phyloP scores from a whole-genome alignment of 306 rosid species.

The Geum urbanum region DNA sequence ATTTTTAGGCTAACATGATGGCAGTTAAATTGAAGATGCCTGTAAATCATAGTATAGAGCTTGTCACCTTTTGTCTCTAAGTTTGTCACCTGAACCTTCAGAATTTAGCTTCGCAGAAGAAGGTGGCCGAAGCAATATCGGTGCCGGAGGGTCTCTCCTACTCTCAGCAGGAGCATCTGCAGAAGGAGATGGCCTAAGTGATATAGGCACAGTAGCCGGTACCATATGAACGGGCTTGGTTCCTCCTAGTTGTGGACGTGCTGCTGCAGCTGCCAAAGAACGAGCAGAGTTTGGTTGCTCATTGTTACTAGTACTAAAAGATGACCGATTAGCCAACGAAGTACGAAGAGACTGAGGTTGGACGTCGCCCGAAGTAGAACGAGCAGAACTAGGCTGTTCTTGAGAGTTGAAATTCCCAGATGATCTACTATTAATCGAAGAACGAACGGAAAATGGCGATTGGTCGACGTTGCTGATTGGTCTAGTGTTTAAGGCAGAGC shows the following conservation, averaged over 20 bases:
- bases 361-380: slow-evolving; percentile 9
- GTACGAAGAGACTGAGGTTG: slow-evolving; percentile 59
- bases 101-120: slow-evolving; percentile 22
- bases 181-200: slow-evolving; percentile 56
- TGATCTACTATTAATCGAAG: background rate
- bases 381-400: slow-evolving; percentile 26
- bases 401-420: background rate
- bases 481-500: background rate
- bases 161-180: slow-evolving; percentile 37
- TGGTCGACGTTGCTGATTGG: background rate
- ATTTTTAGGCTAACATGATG: background rate
- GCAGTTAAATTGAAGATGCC: background rate
- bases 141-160: slow-evolving; percentile 33
- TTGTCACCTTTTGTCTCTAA: slow-evolving; percentile 63
- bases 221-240: slow-evolving; percentile 59
- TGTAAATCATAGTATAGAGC: background rate
- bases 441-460: slow-evolving; percentile 7
- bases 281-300: slow-evolving; percentile 58
- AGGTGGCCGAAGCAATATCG: slow-evolving; percentile 59
- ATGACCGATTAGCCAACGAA: slow-evolving; percentile 27
- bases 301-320: slow-evolving; percentile 18
- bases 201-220: slow-evolving; percentile 64
- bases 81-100: slow-evolving; percentile 36
- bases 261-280: slow-evolving; percentile 17
- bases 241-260: slow-evolving; percentile 48